Base-by-base conservation (phyloP, 441 rosid species). In the Corymbia citriodora region DNA sequence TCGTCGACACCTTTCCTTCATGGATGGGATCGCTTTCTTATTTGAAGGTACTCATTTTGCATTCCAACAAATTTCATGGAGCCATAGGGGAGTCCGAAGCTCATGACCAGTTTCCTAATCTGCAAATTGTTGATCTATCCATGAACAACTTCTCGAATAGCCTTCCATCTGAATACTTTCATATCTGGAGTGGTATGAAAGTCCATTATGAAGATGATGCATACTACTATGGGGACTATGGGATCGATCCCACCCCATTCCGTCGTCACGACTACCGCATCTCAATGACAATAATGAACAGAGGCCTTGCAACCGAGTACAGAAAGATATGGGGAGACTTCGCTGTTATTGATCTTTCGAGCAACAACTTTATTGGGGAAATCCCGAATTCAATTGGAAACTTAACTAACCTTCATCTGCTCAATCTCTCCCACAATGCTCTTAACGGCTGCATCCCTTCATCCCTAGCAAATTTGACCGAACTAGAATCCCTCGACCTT, bases 391-490 rank as follows among this genome's bases (percentile, higher is more conserved):
- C 55, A 14, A 11, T 90, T 14, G 81, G 87, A 52, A 87, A 40
- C 72, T 63, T 90, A 29, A 21, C 48, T 17, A 72, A 29, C 36
- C 91, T 87, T 52, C 74, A n/a, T 27, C 40, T 55, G 49, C 89
- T 72, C 12, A 87, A 87, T 55, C 91, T 90, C 25, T 90, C 91
- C 10, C 48, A 88, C 87, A 90, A 90, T 5, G 63, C 63, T 57
- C 63, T 57, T 23, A 21, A 11, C 6, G 29, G 63, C 63, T 5
- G 29, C 14, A 23, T 57, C 63, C 63, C 63, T 23, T 57, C 6
- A 29, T 57, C 63, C 63, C 29, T 57, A 6, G 29, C 29, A 3
- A 57, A 57, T 57, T 9, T 57, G 29, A 57, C 63, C 29, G 13
- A 10, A 10, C 29, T 57, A 57, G 63, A 57, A 23, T 57, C 29